Evolutionary conservation across 768 basidiomycete genomes (phyloP), one percentile per base, ranked within the genome.

Genomic region (Grammothele lineata): DNA sequence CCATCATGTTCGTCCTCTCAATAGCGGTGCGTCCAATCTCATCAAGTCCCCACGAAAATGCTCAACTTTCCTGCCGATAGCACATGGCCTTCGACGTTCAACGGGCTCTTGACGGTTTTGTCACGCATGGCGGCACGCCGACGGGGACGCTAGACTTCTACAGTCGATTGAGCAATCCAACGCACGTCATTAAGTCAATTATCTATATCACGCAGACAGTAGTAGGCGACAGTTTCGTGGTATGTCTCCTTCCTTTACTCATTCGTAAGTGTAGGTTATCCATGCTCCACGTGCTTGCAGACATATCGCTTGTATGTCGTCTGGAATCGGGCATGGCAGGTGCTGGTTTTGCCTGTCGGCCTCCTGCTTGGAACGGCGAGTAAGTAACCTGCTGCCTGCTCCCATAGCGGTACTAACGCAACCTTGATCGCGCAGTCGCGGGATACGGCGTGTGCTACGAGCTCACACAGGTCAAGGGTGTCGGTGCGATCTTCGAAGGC

Each of bases 301-400:
- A 36, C 34, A 18, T 53, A 53, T 25, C 46, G 51, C 4, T 33
- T 53, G 9, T 53, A 14, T n/a, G 19, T 53, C 9, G 44, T 53
- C 1, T 53, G 47, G 47, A 42, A 48, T 10, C 37, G 46, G 1
- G 23, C 9, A 3, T 23, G 26, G 32, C 36, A 15, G 41, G 30
- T 53, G 21, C 11, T 48, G 5, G 35, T 53, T 18, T 14, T 48
- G 4, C 51, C 51, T 8, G 15, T 40, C 15, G 25, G 40, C 12
- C 46, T 53, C 15, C 33, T 45, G 11, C 15, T 45, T 32, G 41
- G 18, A 6, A 53, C 41, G 9, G 41, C 35, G 7, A 26, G 51
- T 47, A 30, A n/a, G 46, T 19, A 14, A n/a, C 3, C 10, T 12
- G 30, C 32, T 27, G 25, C 26, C 19, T 4, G 32, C 17, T 18